Evolutionary conservation across 2,329 filamentous ascomycete species (phyloP), one percentile per base, ranked within the genome.

Genomic region (Diplocarpon rosae): DNA sequence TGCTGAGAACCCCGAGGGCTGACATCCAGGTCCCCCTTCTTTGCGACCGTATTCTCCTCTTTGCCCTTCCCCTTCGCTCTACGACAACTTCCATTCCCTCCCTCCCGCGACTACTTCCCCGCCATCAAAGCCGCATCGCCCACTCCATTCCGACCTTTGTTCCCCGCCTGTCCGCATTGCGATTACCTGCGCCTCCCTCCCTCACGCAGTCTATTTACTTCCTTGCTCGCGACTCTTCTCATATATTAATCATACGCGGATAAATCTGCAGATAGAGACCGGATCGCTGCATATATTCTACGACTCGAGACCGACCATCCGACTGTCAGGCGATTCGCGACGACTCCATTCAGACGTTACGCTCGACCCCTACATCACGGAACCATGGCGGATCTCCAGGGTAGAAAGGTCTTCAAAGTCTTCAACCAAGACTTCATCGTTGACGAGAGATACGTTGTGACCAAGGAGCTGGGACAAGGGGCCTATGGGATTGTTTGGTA

Each of bases 351-450:
- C 20, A 24, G 3, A 24, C 20, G 20, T 24, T 3, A 24, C 20
- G 20, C 20, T 32, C 34, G 13, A 12, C 35, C 17, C 34, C 29
- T 37, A 46, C 40, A 48, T 45, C 36, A 42, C 48, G 29, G 35
- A 47, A 58, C 34, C 44, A 63, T 63, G 60, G 45, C 59, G 47
- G 59, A 62, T 43, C 55, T 62, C 5, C 55, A 54, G 43, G 80
- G 80, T 63, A 83, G 88, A 68, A 95, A 95, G 76, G 78, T 90
- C 67, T 95, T 95, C 76, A 95, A 94, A 80, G 89, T 98, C 65
- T 98, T 98, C 71, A 95, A 95, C 74, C 92, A 98, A 64, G 92
- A 98, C 71, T 98, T 98, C 64, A 81, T 95, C 58, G 92, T 96
- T 62, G 92, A 96, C 65, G 90, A 96, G 68, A 82, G 90, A 60